Evolutionary conservation across 371 early-diverging fungal genomes (phyloP).

Genomic region (Mortierella sp.): DNA sequence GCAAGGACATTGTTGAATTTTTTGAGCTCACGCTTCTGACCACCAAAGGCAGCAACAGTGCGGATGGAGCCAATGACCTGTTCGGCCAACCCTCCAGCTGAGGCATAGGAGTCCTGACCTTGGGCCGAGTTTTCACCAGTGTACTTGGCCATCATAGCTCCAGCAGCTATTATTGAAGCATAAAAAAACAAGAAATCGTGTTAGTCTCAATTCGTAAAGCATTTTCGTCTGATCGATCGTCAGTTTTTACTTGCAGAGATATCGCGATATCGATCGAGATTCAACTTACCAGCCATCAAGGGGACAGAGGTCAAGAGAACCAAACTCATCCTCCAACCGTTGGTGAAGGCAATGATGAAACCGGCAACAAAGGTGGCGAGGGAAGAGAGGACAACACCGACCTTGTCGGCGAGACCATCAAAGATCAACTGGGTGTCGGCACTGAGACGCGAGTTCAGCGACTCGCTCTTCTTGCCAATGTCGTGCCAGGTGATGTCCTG

Average conservation of each 20-base stretch:
- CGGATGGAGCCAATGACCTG: constrained; percentile 90
- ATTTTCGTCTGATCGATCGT: neutral
- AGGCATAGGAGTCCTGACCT: constrained; percentile 71
- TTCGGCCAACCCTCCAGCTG: constrained; percentile 86
- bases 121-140: constrained; percentile 65
- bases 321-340: constrained; percentile 89
- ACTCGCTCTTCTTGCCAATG: constrained; percentile 74
- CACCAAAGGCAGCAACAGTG: constrained; percentile 89
- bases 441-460: constrained; percentile 82
- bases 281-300: constrained; percentile 61
- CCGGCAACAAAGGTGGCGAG: constrained; percentile 87
- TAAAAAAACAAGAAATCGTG: neutral
- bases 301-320: constrained; percentile 85
- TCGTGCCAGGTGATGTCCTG: constrained; percentile 97
- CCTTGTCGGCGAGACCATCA: constrained; percentile 92
- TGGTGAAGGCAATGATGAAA: constrained; percentile 87
- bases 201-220: neutral
- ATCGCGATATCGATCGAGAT: no score
- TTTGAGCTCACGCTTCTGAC: constrained; percentile 75
- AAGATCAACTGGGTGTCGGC: constrained; percentile 85
- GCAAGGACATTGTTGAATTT: constrained; percentile 71
- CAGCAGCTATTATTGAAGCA: constrained; percentile 22
- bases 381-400: constrained; percentile 78
- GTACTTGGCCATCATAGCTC: constrained; percentile 73
- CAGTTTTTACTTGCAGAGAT: neutral